A percentile compares a stretch with the other conserved stretches of the same genome.
Conservation (phyloP, 2,329 filamentous ascomycete genomes). For the Xylariaceae sp. region DNA sequence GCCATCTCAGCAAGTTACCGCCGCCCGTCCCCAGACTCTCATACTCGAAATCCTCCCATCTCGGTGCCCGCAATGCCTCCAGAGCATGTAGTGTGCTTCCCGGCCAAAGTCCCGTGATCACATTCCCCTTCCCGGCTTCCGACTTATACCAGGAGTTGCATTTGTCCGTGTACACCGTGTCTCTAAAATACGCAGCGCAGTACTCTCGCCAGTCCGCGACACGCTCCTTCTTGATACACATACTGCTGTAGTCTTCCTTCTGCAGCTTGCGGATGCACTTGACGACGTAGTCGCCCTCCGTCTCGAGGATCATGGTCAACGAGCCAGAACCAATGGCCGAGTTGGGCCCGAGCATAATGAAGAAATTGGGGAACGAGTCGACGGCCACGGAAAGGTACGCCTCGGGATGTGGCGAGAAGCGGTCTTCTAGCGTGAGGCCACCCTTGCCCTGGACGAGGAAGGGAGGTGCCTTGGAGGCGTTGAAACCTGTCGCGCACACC, state of each 20-base stretch:
- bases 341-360: conserved; percentile 47
- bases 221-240: conserved; percentile 39
- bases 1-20: conserved; percentile 33
- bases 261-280: conserved; percentile 44
- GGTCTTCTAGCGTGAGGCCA: conserved; percentile 31
- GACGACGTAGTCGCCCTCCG: conserved; percentile 44
- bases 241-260: conserved; percentile 39
- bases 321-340: conserved; percentile 42
- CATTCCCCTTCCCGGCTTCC: conserved; percentile 33
- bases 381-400: conserved; percentile 42
- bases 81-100: conserved; percentile 40
- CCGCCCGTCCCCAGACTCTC: conserved; percentile 21
- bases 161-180: conserved; percentile 42
- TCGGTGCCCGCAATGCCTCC: conserved; percentile 36
- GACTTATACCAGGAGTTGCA: conserved; percentile 54
- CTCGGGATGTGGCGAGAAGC: conserved; percentile 34
- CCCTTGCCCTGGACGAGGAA: conserved; percentile 37
- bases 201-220: conserved; percentile 44
- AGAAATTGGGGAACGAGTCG: conserved; percentile 45
- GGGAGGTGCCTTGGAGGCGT: conserved; percentile 34
- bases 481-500: conserved; percentile 45
- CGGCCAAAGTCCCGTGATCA: conserved; percentile 40
- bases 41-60: conserved; percentile 44
- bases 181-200: conserved; percentile 42
- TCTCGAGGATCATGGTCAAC: conserved; percentile 42